phyloP scores from a whole-genome alignment of 768 basidiomycete genomes.

The Boletus tylopilopsis region DNA sequence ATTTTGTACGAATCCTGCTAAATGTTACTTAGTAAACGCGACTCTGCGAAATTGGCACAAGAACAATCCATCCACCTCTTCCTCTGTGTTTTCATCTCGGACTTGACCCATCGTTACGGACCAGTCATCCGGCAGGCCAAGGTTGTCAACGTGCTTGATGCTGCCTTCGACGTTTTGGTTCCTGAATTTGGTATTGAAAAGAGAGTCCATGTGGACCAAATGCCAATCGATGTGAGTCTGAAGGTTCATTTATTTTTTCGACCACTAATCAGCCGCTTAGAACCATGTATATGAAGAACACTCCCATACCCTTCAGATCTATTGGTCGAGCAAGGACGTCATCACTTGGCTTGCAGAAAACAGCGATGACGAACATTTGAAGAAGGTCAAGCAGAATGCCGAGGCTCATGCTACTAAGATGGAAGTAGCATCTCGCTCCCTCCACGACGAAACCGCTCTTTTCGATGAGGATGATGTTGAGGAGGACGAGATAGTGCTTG shows the following conservation, averaged over 20 bases:
- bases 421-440: conserved; percentile 83
- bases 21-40: conserved; percentile 63
- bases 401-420: conserved; percentile 90
- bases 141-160: conserved; percentile 94
- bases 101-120: conserved; percentile 91
- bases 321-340: conserved; percentile 94
- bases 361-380: conserved; percentile 93
- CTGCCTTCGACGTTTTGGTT: conserved; percentile 94
- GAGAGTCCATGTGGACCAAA: conserved; percentile 96
- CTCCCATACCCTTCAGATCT: conserved; percentile 85
- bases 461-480: conserved; percentile 86
- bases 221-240: conserved; percentile 87
- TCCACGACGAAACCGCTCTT: conserved; percentile 82
- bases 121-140: conserved; percentile 94
- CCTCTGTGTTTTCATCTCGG: conserved; percentile 91
- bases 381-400: conserved; percentile 89
- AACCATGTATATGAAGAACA: conserved; percentile 98
- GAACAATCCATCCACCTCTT: conserved; percentile 96
- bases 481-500: conserved; percentile 78
- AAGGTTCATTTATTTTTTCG: not conserved
- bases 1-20: not conserved
- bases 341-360: conserved; percentile 94
- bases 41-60: conserved; percentile 87
- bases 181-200: conserved; percentile 99
- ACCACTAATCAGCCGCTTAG: conserved; percentile 38